These are phyloP conservation scores for Apiospora kogelbergensis DNA, from an alignment of 2,329 filamentous ascomycete species.

Conservation along the genomic window DNA sequence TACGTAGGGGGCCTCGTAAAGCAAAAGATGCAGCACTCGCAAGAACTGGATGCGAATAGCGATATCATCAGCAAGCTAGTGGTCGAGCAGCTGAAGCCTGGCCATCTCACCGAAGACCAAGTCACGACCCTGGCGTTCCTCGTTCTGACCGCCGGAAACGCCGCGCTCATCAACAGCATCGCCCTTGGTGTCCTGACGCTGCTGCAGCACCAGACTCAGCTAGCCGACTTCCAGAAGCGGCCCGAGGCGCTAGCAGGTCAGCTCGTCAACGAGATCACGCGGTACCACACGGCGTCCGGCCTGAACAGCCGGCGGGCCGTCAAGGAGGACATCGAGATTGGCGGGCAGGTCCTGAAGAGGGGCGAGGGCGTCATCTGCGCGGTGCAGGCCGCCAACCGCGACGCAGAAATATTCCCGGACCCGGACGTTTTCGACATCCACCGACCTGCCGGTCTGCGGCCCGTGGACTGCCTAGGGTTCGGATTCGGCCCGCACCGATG, in stretches of 20 bases:
- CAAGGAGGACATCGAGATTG: slow-evolving; percentile 32
- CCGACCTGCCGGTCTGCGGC: not conserved
- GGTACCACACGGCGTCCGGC: not conserved
- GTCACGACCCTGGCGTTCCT: slow-evolving; percentile 12
- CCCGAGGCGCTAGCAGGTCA: not conserved
- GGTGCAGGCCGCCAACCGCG: slow-evolving; percentile 13
- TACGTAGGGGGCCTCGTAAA: slow-evolving; percentile 13
- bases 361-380: slow-evolving; percentile 16
- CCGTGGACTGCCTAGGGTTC: slow-evolving; percentile 7
- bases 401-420: not conserved
- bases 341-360: slow-evolving; percentile 28
- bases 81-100: slow-evolving; percentile 8
- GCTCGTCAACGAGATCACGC: slow-evolving; percentile 12
- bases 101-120: slow-evolving; percentile 12
- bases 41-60: not conserved
- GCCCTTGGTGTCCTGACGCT: slow-evolving; percentile 16
- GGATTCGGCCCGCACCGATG: slow-evolving; percentile 12
- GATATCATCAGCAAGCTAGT: slow-evolving; percentile 15
- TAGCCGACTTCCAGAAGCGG: slow-evolving; percentile 11
- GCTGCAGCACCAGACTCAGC: slow-evolving; percentile 13
- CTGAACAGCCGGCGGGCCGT: slow-evolving; percentile 67
- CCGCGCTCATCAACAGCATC: slow-evolving; percentile 16
- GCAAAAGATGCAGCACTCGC: not conserved
- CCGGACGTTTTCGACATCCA: slow-evolving; percentile 13
- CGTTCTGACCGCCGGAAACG: slow-evolving; percentile 14